Base-by-base conservation (phyloP, 78 protist species). In the Dictyostelium capitatum region DNA sequence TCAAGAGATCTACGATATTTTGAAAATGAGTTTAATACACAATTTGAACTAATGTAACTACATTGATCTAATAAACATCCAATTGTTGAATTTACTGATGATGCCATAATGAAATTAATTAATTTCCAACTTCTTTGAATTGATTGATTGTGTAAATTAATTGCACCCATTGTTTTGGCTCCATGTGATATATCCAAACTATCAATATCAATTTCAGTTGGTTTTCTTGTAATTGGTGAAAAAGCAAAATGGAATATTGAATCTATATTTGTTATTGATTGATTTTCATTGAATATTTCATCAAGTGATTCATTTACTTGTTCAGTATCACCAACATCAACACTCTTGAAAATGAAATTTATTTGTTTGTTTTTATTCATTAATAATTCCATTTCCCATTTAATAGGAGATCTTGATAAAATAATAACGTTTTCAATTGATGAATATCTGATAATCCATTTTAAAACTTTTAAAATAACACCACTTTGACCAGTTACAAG, bases 41-140 rank as follows among this genome's bases (percentile, higher is more conserved):
- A 83, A 91, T 96, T 96, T 57, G 96, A 96, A 28, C 95, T 79
- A 19, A 91, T 89, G 64, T 96, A 96, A 56, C 79, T 41, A 46
- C 92, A 43, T 79, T 93, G 97, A 46, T 84, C n/a, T n/a, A n/a
- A n/a, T n/a, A n/a, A n/a, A n/a, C n/a, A n/a, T n/a, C n/a, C n/a
- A n/a, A n/a, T n/a, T n/a, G n/a, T n/a, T n/a, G n/a, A n/a, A n/a
- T n/a, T n/a, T n/a, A n/a, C n/a, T n/a, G n/a, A n/a, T n/a, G n/a
- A n/a, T n/a, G n/a, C n/a, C n/a, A n/a, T n/a, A n/a, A n/a, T n/a
- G n/a, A n/a, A n/a, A n/a, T n/a, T n/a, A n/a, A n/a, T n/a, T n/a
- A 81, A 48, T 17, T 87, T 41, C 59, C 67, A 54, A 48, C 25
- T 9, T 11, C 46, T 23, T 25, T 32, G 15, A 10, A 78, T 32